Conservation (phyloP, 1,139 yeast species). For the Debaryomyces udenii region DNA sequence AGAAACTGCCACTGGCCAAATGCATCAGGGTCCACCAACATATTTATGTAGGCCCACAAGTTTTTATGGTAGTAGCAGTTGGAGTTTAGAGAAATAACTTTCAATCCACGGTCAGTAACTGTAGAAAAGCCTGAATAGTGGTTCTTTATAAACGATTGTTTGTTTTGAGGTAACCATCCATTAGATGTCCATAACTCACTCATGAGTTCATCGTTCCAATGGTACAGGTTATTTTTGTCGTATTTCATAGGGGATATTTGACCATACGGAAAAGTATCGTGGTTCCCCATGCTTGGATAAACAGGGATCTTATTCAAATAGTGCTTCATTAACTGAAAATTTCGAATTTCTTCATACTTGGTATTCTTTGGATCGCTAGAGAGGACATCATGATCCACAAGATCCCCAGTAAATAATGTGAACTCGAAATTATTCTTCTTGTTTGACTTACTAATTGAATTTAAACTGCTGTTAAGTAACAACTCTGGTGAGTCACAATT, state of each 20-base stretch:
- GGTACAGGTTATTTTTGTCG: conserved; percentile 48
- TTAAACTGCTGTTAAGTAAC: conserved; percentile 57
- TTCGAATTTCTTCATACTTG: conserved; percentile 53
- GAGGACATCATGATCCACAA: conserved; percentile 61
- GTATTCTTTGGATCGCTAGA: conserved; percentile 52
- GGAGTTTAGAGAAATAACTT: conserved; percentile 66
- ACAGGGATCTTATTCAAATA: conserved; percentile 59
- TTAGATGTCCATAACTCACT: conserved; percentile 56
- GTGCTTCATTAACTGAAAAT: conserved; percentile 57
- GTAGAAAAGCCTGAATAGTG: conserved; percentile 70
- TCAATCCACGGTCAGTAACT: conserved; percentile 57
- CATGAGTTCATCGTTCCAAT: conserved; percentile 64
- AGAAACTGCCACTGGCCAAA: conserved; percentile 68
- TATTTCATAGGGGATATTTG: conserved; percentile 57
- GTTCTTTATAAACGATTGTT: conserved; percentile 23
- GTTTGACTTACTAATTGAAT: conserved; percentile 42
- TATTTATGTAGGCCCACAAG: conserved; percentile 62
- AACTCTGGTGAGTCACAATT: conserved; percentile 66
- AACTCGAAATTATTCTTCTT: conserved; percentile 51
- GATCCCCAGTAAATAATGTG: conserved; percentile 69
- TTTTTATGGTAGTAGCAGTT: conserved; percentile 69
- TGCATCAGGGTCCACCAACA: conserved; percentile 55
- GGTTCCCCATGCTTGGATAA: conserved; percentile 70
- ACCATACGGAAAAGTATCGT: conserved; percentile 74
- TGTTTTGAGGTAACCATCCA: conserved; percentile 39